Evolutionary conservation across 2,329 filamentous ascomycete species (phyloP), one percentile per base, ranked within the genome.

Genomic region (Grosmannia clavigera): DNA sequence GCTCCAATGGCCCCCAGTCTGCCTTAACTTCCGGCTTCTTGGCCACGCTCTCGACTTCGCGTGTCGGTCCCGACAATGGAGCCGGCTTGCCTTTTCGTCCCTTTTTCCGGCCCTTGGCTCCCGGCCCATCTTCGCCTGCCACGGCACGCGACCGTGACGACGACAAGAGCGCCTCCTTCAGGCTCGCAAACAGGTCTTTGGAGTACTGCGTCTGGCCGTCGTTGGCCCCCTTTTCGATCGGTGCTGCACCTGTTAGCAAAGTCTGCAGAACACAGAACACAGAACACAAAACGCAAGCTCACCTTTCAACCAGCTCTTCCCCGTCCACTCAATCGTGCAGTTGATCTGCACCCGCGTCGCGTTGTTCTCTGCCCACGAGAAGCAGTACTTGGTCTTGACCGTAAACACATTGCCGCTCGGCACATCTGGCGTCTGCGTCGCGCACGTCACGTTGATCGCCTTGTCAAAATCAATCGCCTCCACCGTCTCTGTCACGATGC

Each of bases 231-330:
- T 96, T 96, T 71, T 99, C 94, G 66, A 99, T 99, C 2, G 94
- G 89, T 64, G 88, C 91, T 96, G 33, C 65, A 43, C 52, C 54
- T 40, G 53, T 9, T n/a, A 16, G 40, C 46, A 11, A 40, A 22
- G 50, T 10, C 3, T 12, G 29, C 25, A 22, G 22, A 22, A 22
- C 22, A 22, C 22, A 22, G 1, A 22, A 22, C 1, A 22, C 22
- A 22, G 1, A 22, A 22, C 22, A 22, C 22, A 22, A 22, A 22
- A 22, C 22, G 22, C 22, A 22, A 22, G 22, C 16, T 19, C 77
- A 95, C 92, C 90, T 76, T 94, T 96, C 54, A 99, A 76, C 94
- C 94, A 99, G 76, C 92, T 96, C 79, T 97, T 99, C 67, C 92
- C 92, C 3, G 87, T 86, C 95, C 95, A 99, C 69, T 99, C 95